These are phyloP conservation scores for Acanthamoeba quina DNA, from an alignment of 208 protist species.

Conservation along the genomic window DNA sequence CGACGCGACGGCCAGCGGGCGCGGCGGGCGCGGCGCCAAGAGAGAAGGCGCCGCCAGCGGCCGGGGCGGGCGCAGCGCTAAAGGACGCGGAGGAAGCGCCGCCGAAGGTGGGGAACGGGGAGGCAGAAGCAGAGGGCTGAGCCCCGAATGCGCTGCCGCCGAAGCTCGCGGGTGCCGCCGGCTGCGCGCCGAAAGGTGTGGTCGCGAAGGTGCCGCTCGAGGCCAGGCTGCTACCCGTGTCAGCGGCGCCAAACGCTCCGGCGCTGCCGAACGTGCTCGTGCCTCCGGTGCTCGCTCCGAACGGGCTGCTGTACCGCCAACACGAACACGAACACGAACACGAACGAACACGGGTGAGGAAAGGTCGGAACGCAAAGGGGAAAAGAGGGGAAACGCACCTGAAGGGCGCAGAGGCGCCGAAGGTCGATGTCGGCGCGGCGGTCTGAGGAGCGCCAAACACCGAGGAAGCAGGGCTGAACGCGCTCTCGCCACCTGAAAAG, in stretches of 20 bases:
- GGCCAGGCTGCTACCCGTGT: not conserved
- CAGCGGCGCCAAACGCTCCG: not conserved
- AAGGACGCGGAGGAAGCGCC: not conserved
- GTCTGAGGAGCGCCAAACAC: not conserved
- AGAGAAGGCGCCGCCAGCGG: not conserved
- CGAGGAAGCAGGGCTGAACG: not conserved
- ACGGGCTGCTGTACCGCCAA: not conserved
- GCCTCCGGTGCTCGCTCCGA: not conserved
- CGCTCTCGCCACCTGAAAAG: not conserved
- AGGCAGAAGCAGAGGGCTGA: not conserved
- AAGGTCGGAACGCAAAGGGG: no score
- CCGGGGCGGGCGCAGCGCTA: not conserved
- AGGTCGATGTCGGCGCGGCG: not conserved
- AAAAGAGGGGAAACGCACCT: no score
- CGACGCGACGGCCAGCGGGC: not conserved
- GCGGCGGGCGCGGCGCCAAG: not conserved
- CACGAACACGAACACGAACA: not conserved
- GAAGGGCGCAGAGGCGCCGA: not conserved
- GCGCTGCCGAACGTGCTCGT: not conserved
- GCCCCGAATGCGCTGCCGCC: not conserved
- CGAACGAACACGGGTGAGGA: not conserved
- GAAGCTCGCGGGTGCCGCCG: not conserved
- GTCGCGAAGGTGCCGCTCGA: not conserved
- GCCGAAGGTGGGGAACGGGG: not conserved
- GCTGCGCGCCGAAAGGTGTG: not conserved